Percentiles rank a stretch among this genome's conserved stretches.
Conservation (phyloP, 768 basidiomycete species). For the Tephrocybe sp. region DNA sequence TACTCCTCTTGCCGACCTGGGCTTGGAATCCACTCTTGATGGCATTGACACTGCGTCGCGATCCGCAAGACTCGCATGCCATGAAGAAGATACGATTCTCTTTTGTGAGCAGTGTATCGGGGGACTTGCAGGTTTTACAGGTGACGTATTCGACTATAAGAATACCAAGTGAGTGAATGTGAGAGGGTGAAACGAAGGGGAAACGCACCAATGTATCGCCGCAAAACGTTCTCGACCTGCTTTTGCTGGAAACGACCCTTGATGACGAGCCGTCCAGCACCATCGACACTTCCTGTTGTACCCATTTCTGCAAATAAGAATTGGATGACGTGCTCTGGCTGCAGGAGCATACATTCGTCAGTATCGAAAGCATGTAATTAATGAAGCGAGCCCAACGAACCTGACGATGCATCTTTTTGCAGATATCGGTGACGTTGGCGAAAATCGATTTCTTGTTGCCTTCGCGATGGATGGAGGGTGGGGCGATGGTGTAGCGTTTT, state of each 20-base stretch:
- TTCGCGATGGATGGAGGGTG: constrained; percentile 91
- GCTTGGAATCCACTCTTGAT: constrained; percentile 99
- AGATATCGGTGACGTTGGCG: constrained; percentile 95
- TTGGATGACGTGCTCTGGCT: constrained; percentile 96
- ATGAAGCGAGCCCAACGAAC: constrained; percentile 22
- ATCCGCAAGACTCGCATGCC: constrained; percentile 89
- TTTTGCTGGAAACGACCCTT: constrained; percentile 98
- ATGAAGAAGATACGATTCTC: constrained; percentile 99
- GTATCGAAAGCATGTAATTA: background rate
- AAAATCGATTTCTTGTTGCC: constrained; percentile 98
- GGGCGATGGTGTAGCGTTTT: constrained; percentile 96
- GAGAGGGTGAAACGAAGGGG: background rate
- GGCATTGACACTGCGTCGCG: constrained; percentile 85
- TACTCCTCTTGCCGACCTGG: constrained; percentile 86
- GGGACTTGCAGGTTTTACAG: constrained; percentile 99
- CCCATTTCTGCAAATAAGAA: constrained; percentile 98
- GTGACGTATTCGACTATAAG: constrained; percentile 91
- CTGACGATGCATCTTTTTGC: constrained; percentile 95
- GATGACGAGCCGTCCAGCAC: constrained; percentile 88
- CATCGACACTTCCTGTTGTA: constrained; percentile 95
- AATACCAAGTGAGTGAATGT: no score
- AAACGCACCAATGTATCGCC: constrained; percentile 89
- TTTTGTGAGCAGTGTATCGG: constrained; percentile 93
- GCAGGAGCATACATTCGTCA: constrained; percentile 10
- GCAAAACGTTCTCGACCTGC: constrained; percentile 94